Evolutionary conservation across 148 eudicot genomes (phyloP).

Genomic region (Euryodendron excelsum): DNA sequence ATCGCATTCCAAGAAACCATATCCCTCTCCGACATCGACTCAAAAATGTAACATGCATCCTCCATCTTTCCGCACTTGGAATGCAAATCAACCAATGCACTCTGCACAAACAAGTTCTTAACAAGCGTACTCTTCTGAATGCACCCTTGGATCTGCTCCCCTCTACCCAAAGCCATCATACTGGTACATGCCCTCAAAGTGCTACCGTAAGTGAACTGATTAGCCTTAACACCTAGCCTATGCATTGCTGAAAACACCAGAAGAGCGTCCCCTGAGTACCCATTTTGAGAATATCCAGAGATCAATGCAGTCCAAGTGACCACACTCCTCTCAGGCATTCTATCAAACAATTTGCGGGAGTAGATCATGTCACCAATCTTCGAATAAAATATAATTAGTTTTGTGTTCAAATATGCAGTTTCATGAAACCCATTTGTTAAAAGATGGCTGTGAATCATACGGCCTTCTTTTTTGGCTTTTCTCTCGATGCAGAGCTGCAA

Average conservation of each 20-base stretch:
- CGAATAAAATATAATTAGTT: conserved; percentile 17
- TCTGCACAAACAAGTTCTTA: conserved; percentile 21
- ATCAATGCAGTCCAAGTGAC: conserved; percentile 23
- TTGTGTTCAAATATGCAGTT: conserved; percentile 9
- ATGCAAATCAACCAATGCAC: conserved; percentile 25
- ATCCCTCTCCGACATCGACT: conserved; percentile 20
- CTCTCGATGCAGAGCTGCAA: conserved; percentile 12
- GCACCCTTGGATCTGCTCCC: conserved; percentile 20
- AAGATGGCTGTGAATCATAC: conserved; percentile 16
- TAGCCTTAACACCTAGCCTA: conserved; percentile 5
- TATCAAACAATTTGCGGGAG: conserved; percentile 20
- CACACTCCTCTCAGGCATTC: conserved; percentile 20
- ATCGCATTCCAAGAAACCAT: conserved; percentile 24
- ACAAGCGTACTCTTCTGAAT: conserved; percentile 18
- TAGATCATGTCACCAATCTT: conserved; percentile 14
- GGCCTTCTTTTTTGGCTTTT: conserved; percentile 13
- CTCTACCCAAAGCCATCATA: conserved; percentile 14
- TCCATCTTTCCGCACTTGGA: conserved; percentile 20
- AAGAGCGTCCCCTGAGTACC: conserved; percentile 19
- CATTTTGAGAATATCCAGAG: conserved; percentile 22
- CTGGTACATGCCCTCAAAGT: conserved; percentile 20
- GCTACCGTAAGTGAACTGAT: conserved; percentile 26
- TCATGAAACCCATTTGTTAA: conserved; percentile 14
- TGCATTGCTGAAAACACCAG: conserved; percentile 18
- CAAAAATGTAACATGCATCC: conserved; percentile 14